phyloP scores from a whole-genome alignment of 2,329 filamentous ascomycete genomes.

The Alternaria arbusti region DNA sequence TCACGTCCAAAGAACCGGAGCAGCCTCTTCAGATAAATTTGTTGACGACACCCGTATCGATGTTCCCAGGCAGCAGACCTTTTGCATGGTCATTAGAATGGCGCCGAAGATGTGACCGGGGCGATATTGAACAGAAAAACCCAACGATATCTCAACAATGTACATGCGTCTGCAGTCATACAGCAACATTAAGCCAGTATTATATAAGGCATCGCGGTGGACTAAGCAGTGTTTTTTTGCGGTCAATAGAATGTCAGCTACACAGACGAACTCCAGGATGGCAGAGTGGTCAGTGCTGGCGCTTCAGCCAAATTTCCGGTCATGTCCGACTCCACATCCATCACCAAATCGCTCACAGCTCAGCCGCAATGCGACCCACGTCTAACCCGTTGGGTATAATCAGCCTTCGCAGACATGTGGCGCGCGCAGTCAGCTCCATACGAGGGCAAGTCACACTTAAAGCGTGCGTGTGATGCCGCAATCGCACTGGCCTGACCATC shows the following conservation, averaged over 20 bases:
- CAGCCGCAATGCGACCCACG: slow-evolving; percentile 26
- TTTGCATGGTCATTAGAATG: neutral
- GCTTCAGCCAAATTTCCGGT: slow-evolving; percentile 6
- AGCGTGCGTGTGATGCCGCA: slow-evolving; percentile 31
- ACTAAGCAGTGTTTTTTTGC: neutral
- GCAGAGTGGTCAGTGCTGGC: slow-evolving; percentile 2
- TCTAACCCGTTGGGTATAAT: slow-evolving; percentile 16
- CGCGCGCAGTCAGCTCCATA: slow-evolving; percentile 20
- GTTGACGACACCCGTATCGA: neutral
- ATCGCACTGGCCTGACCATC: slow-evolving; percentile 23
- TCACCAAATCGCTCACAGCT: slow-evolving; percentile 18
- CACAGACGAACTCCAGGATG: neutral
- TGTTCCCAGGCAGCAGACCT: neutral
- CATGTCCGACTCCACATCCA: slow-evolving; percentile 6
- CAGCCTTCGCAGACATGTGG: slow-evolving; percentile 15
- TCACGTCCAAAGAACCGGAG: neutral
- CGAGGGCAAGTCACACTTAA: slow-evolving; percentile 22
- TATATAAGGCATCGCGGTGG: neutral
- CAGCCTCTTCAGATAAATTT: neutral
- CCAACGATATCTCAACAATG: neutral
- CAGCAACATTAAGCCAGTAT: neutral
- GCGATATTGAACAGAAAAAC: neutral
- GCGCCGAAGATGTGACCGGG: neutral
- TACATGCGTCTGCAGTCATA: neutral
- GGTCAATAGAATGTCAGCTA: neutral